Evolutionary conservation across 768 basidiomycete genomes (phyloP).

Genomic region (Flagelloscypha sp.): DNA sequence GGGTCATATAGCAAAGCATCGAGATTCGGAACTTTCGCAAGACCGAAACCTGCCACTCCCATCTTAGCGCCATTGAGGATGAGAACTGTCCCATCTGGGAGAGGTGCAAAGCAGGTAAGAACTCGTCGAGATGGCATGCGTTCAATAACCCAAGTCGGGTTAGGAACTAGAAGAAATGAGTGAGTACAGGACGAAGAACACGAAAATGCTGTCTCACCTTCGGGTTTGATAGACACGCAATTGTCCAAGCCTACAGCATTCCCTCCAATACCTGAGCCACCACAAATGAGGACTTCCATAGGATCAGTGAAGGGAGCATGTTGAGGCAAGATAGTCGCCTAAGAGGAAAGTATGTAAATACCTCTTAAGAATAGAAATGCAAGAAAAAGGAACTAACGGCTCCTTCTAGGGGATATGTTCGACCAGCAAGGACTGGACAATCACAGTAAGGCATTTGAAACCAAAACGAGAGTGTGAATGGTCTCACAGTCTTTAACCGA

Average conservation of each 20-base stretch:
- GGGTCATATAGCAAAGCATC: constrained; percentile 50
- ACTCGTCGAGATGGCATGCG: constrained; percentile 73
- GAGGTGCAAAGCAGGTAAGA: constrained; percentile 59
- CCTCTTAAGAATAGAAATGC: no score
- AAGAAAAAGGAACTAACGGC: no score
- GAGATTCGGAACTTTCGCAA: constrained; percentile 39
- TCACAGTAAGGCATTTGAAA: neutral
- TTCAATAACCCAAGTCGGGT: constrained; percentile 63
- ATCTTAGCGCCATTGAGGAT: constrained; percentile 51
- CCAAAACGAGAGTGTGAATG: neutral
- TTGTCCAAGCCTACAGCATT: constrained; percentile 47
- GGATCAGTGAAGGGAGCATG: constrained; percentile 68
- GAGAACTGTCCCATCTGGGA: constrained; percentile 52
- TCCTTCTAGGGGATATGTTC: constrained; percentile 74
- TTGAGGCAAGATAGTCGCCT: constrained; percentile 63
- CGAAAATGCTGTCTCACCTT: constrained; percentile 28
- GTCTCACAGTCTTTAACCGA: constrained; percentile 57
- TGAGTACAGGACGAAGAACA: neutral
- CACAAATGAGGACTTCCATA: constrained; percentile 62
- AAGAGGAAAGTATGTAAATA: no score
- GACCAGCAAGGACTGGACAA: constrained; percentile 48
- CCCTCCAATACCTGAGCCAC: constrained; percentile 57
- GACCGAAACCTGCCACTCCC: constrained; percentile 49
- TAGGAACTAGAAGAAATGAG: constrained; percentile 23
- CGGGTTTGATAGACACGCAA: constrained; percentile 63